phyloP scores from a whole-genome alignment of 148 eudicot species.

The Cornus suecica region DNA sequence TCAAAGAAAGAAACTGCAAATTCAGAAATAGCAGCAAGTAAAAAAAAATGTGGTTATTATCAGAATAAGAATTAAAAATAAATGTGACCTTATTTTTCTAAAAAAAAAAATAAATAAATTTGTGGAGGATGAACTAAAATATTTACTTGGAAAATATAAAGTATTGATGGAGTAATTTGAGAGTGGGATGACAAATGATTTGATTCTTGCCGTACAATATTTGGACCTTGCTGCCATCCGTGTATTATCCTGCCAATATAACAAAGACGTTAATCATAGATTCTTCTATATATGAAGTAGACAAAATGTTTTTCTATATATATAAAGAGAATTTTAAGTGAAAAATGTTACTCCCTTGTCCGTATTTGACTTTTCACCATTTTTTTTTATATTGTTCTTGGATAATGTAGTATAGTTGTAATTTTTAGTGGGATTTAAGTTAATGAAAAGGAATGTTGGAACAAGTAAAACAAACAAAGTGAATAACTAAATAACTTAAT shows the following conservation, averaged over 20 bases:
- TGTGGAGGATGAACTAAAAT: not conserved
- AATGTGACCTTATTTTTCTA: not conserved
- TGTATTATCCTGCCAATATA: slow-evolving; percentile 56
- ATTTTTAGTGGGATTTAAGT: too few species aligned
- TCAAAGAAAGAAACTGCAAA: slow-evolving; percentile 92
- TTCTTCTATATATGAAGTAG: too few species aligned
- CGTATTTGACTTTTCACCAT: too few species aligned
- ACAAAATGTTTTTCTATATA: too few species aligned
- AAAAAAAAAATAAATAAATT: not conserved
- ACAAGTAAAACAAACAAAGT: too few species aligned
- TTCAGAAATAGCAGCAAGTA: not conserved
- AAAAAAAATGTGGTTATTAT: not conserved
- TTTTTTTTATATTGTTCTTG: too few species aligned
- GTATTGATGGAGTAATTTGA: slow-evolving; percentile 73
- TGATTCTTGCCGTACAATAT: slow-evolving; percentile 86
- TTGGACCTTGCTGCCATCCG: slow-evolving; percentile 80
- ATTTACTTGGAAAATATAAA: slow-evolving; percentile 61
- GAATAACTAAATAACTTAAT: too few species aligned
- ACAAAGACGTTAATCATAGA: too few species aligned
- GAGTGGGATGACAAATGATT: slow-evolving; percentile 79
- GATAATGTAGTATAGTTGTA: too few species aligned
- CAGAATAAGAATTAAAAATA: slow-evolving; percentile 2
- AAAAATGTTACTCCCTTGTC: too few species aligned
- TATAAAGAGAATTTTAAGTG: too few species aligned
- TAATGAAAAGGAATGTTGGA: too few species aligned